Evolutionary conservation across 163 green algal species (phyloP).

Genomic region (Picocystis sp.): DNA sequence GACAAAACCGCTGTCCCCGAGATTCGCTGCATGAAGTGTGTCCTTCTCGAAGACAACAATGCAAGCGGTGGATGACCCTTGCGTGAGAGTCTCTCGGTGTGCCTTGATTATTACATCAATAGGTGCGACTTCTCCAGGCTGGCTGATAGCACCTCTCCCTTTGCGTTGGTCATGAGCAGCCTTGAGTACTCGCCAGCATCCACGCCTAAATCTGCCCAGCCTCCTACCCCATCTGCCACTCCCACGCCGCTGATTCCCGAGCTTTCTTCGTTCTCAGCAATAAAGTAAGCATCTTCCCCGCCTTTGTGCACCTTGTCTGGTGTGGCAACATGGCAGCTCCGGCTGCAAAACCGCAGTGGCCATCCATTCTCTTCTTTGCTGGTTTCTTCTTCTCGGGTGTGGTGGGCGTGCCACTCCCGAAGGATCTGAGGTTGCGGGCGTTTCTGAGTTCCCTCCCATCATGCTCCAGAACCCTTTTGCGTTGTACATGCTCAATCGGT

Average conservation of each 20-base stretch:
- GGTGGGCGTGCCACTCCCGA: no score
- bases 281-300: conserved; percentile 90
- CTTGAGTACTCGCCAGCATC: background rate
- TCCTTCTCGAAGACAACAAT: conserved; percentile 46
- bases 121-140: no score
- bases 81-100: background rate
- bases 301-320: conserved; percentile 80
- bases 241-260: conserved; percentile 34
- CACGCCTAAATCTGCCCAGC: conserved; percentile 46
- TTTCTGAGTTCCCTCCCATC: no score
- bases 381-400: no score
- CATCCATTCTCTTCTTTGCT: no score
- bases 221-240: conserved; percentile 91
- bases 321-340: conserved; percentile 74
- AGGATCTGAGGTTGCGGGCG: no score
- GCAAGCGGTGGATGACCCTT: conserved; percentile 66
- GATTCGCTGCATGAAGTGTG: conserved; percentile 59
- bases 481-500: no score
- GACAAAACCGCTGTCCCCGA: conserved; percentile 56
- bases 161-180: no score
- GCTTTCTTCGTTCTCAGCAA: conserved; percentile 33
- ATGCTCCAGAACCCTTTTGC: no score
- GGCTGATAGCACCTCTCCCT: no score
- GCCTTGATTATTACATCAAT: no score
- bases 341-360: conserved; percentile 1